Evolutionary conservation across 345 rosid species (phyloP).

Genomic region (Psidium friedrichsthalianum): DNA sequence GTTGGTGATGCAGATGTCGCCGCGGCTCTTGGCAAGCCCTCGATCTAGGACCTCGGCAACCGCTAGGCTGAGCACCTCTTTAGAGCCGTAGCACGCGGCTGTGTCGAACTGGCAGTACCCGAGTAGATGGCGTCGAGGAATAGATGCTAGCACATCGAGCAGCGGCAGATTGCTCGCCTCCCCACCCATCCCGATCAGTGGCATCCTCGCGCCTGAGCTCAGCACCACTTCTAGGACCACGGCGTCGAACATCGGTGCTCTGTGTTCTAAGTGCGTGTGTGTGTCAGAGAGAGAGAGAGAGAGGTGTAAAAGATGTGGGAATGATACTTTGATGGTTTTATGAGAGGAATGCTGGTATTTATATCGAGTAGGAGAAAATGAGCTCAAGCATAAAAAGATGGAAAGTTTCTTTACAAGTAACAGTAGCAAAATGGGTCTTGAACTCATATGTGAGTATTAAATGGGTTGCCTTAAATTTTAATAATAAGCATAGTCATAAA

Average conservation of each 20-base stretch:
- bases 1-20: conserved; percentile 49
- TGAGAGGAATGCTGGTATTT: not conserved
- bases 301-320: not conserved
- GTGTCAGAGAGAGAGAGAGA: too few species aligned
- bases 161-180: conserved; percentile 1
- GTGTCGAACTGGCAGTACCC: conserved; percentile 79
- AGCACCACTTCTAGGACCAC: conserved; percentile 7
- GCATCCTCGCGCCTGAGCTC: conserved; percentile 25
- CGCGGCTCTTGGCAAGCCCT: conserved; percentile 26
- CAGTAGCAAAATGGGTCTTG: too few species aligned
- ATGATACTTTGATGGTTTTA: not conserved
- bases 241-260: not conserved
- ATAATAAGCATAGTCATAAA: too few species aligned
- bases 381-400: not conserved
- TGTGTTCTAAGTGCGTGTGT: not conserved
- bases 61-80: conserved; percentile 44
- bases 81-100: conserved; percentile 35
- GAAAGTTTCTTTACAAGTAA: too few species aligned
- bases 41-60: conserved; percentile 27
- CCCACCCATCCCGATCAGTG: conserved; percentile 27
- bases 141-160: conserved; percentile 2
- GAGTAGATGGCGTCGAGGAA: conserved; percentile 27
- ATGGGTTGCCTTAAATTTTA: too few species aligned
- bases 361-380: not conserved
- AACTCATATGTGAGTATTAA: too few species aligned